These are phyloP conservation scores for Psilocybe azurescens DNA, from an alignment of 768 basidiomycete genomes.

Conservation along the genomic window DNA sequence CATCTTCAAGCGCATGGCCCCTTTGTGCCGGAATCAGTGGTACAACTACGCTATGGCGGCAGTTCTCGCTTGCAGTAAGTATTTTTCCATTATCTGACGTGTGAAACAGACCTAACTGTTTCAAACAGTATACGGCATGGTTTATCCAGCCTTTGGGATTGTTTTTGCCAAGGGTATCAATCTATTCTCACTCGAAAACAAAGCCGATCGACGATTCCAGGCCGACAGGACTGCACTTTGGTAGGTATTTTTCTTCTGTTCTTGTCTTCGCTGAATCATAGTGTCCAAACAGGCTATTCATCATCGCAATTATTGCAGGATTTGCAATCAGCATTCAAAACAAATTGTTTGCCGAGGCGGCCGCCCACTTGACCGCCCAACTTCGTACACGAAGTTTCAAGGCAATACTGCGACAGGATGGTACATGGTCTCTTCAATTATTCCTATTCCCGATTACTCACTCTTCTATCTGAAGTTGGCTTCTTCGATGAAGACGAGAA, in stretches of 20 bases:
- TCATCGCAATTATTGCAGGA: constrained; percentile 76
- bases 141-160: constrained; percentile 76
- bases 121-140: constrained; percentile 57
- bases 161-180: constrained; percentile 68
- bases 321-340: constrained; percentile 69
- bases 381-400: constrained; percentile 76
- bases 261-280: constrained; percentile 5
- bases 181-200: constrained; percentile 52
- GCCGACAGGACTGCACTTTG: constrained; percentile 78
- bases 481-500: constrained; percentile 91
- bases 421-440: constrained; percentile 32
- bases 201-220: constrained; percentile 47
- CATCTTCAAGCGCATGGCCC: constrained; percentile 76
- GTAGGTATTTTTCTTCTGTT: constrained; percentile 36
- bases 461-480: constrained; percentile 50
- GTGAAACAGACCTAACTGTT: too few species aligned
- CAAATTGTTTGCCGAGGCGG: constrained; percentile 68
- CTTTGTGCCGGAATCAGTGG: constrained; percentile 64
- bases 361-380: constrained; percentile 70
- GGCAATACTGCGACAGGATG: constrained; percentile 87
- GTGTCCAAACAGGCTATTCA: constrained; percentile 60
- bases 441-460: too few species aligned
- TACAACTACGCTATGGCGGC: constrained; percentile 61
- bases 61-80: constrained; percentile 55
- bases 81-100: not conserved